These are phyloP conservation scores for Pseudogymnoascus sp. DNA, from an alignment of 2,329 filamentous ascomycete genomes.

Conservation along the genomic window DNA sequence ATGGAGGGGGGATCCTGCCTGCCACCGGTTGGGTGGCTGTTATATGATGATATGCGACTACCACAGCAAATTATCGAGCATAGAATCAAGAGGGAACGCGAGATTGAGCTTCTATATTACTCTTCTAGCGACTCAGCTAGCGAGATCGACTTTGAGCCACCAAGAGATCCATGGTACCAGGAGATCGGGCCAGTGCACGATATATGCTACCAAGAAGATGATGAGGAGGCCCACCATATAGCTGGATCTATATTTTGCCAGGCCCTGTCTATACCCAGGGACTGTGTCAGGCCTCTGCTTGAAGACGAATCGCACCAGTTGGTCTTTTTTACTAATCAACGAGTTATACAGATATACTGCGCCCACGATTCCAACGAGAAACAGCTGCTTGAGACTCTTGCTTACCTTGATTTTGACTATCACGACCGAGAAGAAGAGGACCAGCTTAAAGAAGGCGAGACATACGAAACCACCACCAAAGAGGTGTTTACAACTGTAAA, in stretches of 20 bases:
- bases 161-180: conserved; percentile 3
- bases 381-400: neutral
- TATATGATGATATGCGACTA: neutral
- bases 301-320: conserved; percentile 16
- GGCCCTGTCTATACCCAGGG: neutral
- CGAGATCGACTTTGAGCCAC: neutral
- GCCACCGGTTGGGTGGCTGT: neutral
- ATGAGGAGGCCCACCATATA: neutral
- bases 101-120: neutral
- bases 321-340: conserved; percentile 26
- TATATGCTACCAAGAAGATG: neutral
- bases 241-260: conserved; percentile 1
- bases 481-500: conserved; percentile 13
- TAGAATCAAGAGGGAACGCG: neutral
- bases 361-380: conserved; percentile 19
- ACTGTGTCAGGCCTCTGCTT: neutral
- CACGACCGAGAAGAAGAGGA: neutral
- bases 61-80: conserved; percentile 1
- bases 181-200: conserved; percentile 7
- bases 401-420: neutral
- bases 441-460: conserved; percentile 9
- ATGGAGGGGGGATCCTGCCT: neutral
- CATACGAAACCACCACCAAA: conserved; percentile 18
- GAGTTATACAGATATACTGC: conserved; percentile 24
- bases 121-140: neutral